A percentile compares a stretch with the other conserved stretches of the same genome.
Evolutionary conservation across 2,329 filamentous ascomycete species (phyloP).

Genomic region (Fusarium sp.): DNA sequence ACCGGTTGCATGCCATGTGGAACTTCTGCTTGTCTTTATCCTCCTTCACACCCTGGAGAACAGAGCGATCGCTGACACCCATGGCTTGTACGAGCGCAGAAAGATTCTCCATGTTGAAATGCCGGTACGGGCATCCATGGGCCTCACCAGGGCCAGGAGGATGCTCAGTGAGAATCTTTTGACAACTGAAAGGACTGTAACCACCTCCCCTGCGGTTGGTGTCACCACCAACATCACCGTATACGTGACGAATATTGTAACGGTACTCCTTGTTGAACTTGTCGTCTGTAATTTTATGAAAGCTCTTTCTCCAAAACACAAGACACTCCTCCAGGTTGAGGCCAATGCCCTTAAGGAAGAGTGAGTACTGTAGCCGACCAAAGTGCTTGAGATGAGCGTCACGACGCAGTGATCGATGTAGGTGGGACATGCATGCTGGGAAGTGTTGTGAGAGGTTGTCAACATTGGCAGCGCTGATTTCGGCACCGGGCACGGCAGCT

Average conservation of each 20-base stretch:
- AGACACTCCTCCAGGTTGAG: constrained; percentile 92
- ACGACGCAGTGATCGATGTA: constrained; percentile 87
- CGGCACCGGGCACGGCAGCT: constrained; percentile 74
- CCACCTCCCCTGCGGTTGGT: constrained; percentile 86
- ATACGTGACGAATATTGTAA: constrained; percentile 95
- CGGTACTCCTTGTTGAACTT: constrained; percentile 97
- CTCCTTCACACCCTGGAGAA: constrained; percentile 85
- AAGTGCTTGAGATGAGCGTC: constrained; percentile 94
- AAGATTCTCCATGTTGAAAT: constrained; percentile 91
- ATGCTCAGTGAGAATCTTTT: constrained; percentile 93
- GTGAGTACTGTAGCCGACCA: constrained; percentile 91
- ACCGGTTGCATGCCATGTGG: constrained; percentile 95
- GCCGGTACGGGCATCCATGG: constrained; percentile 96
- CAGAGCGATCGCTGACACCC: constrained; percentile 82
- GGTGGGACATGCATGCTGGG: constrained; percentile 92
- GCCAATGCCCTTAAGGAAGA: constrained; percentile 97
- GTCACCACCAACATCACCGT: constrained; percentile 96
- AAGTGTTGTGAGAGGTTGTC: constrained; percentile 85
- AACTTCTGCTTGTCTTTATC: constrained; percentile 91
- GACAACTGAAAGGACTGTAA: constrained; percentile 92
- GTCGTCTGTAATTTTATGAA: constrained; percentile 90
- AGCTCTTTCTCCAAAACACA: constrained; percentile 88
- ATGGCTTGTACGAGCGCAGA: constrained; percentile 79
- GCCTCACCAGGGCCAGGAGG: constrained; percentile 87
- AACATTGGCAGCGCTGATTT: constrained; percentile 83